phyloP scores from a whole-genome alignment of 768 basidiomycete species.

The Pisolithus tinctorius region DNA sequence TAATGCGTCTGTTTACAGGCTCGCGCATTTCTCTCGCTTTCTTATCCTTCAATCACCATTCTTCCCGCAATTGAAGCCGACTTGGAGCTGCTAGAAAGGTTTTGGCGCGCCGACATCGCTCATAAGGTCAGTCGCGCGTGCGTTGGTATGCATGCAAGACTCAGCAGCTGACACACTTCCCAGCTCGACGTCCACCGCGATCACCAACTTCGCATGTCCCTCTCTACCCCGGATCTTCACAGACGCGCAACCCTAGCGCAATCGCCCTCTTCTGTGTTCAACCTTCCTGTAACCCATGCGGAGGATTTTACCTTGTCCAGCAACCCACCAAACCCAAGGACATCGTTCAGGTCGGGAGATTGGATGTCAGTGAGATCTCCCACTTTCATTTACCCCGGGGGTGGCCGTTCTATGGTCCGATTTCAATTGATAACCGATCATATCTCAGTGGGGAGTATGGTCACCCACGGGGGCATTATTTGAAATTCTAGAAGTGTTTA shows the following conservation, averaged over 20 bases:
- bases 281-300: constrained; percentile 2
- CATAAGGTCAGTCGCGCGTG: constrained; percentile 16
- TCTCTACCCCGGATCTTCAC: constrained; percentile 28
- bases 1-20: constrained; percentile 36
- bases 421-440: constrained; percentile 3
- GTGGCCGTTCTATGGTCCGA: constrained; percentile 10
- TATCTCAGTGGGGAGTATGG: background rate
- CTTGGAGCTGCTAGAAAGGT: constrained; percentile 53
- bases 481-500: constrained; percentile 11
- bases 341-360: constrained; percentile 61
- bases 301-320: constrained; percentile 53
- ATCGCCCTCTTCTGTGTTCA: background rate
- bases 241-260: constrained; percentile 10
- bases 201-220: constrained; percentile 27
- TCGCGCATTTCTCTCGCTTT: constrained; percentile 45
- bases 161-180: background rate
- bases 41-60: constrained; percentile 39
- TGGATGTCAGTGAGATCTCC: constrained; percentile 57
- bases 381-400: constrained; percentile 2
- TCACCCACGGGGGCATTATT: constrained; percentile 10
- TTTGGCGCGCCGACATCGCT: constrained; percentile 38
- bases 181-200: constrained; percentile 10
- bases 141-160: background rate
- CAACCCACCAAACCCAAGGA: constrained; percentile 67
- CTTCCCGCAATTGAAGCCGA: constrained; percentile 56